A percentile compares a stretch with the other conserved stretches of the same genome.
phyloP scores from a whole-genome alignment of 768 basidiomycete species.

The Ramaria rubella region DNA sequence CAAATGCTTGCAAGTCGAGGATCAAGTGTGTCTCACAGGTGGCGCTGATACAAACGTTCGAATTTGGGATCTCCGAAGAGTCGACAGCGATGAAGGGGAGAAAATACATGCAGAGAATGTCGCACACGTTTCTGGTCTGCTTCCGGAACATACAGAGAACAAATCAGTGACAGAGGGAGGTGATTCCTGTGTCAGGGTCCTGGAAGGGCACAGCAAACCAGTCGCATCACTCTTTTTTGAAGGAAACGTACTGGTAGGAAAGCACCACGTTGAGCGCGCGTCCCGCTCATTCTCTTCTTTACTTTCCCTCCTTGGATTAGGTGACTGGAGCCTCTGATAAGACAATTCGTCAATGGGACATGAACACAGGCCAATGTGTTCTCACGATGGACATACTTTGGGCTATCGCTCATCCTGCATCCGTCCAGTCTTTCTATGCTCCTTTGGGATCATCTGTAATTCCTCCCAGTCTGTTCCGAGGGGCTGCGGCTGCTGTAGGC shows the following conservation, averaged over 20 bases:
- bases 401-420: conserved; percentile 90
- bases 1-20: conserved; percentile 91
- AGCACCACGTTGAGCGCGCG: background rate
- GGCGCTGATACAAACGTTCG: conserved; percentile 79
- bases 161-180: conserved; percentile 36
- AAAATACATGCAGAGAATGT: conserved; percentile 25
- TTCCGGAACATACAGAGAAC: conserved; percentile 28
- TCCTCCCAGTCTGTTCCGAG: conserved; percentile 43
- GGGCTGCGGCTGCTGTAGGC: conserved; percentile 49
- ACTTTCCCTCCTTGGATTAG: conserved; percentile 34
- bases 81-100: conserved; percentile 58
- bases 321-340: conserved; percentile 98
- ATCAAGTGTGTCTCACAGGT: conserved; percentile 84
- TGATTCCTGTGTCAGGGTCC: conserved; percentile 59
- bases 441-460: conserved; percentile 19
- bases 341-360: conserved; percentile 97
- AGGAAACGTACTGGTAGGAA: conserved; percentile 79
- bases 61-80: conserved; percentile 85
- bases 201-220: conserved; percentile 90
- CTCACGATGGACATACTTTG: conserved; percentile 99
- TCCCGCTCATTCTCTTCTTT: background rate
- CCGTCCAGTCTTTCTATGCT: conserved; percentile 18
- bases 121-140: no score
- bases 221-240: conserved; percentile 95
- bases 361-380: conserved; percentile 94